Evolutionary conservation across 495 filamentous ascomycete species (phyloP).

Genomic region (Durotheca rogersii): DNA sequence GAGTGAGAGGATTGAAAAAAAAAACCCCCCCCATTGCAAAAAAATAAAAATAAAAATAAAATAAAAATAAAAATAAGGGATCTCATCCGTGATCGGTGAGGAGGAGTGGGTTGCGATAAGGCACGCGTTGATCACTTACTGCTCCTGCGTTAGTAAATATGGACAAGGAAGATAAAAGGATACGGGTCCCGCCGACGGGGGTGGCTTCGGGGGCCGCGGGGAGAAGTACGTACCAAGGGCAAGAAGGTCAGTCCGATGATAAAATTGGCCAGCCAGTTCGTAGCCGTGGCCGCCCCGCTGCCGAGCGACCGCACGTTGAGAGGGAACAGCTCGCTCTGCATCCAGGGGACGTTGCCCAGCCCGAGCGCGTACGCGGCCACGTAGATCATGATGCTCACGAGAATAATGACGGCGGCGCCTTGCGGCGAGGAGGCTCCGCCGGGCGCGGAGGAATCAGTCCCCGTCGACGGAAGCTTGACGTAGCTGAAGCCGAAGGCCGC

Average conservation of each 20-base stretch:
- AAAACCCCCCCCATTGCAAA: no score
- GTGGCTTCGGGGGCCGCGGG: no score
- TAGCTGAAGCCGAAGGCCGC: slow-evolving; percentile 68
- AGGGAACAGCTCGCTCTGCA: slow-evolving; percentile 88
- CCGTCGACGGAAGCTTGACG: slow-evolving; percentile 47
- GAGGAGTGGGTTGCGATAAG: not conserved
- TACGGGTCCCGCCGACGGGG: not conserved
- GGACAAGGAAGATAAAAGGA: not conserved
- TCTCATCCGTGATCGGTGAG: no score
- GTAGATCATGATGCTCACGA: slow-evolving; percentile 75
- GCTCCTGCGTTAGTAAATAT: slow-evolving; percentile 11
- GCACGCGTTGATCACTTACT: slow-evolving; percentile 16
- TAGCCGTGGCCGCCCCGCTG: slow-evolving; percentile 78
- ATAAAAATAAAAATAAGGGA: no score
- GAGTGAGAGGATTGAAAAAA: no score
- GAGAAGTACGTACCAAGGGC: slow-evolving; percentile 52
- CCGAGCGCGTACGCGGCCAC: slow-evolving; percentile 83
- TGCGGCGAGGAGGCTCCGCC: slow-evolving; percentile 12
- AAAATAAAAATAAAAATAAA: no score
- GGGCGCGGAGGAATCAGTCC: slow-evolving; percentile 27
- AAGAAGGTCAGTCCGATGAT: slow-evolving; percentile 85
- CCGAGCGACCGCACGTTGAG: slow-evolving; percentile 79
- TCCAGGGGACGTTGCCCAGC: slow-evolving; percentile 92
- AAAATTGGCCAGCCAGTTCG: slow-evolving; percentile 88
- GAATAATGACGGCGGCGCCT: slow-evolving; percentile 55